Base-by-base conservation (phyloP, 768 basidiomycete genomes). In the Sporobolomyces pararoseus region DNA sequence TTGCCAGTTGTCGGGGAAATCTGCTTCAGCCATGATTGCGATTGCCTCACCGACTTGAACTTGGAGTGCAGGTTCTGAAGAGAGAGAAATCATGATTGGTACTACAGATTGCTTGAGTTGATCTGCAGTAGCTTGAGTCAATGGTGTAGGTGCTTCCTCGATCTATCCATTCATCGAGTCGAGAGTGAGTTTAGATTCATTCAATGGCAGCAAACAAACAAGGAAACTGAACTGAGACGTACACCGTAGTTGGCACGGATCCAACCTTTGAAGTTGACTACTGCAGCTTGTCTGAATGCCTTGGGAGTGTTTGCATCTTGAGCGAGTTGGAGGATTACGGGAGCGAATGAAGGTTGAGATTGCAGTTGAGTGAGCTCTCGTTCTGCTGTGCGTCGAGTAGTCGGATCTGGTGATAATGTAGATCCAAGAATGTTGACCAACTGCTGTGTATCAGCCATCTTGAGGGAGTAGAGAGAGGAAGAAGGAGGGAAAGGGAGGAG, bases 1-100 rank as follows among this genome's bases (percentile, higher is more conserved):
- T 23, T 85, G 83, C 96, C 96, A 99, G 74, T 85, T 85, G 21
- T 82, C 79, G 14, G 96, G 96, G 78, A 98, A 99, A 81, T 99
- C 96, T 31, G 87, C 83, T 73, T 88, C 86, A 19, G 96, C 94
- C 77, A 98, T 89, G 75, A 94, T 84, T 12, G 93, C 88, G 37
- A 98, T 88, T 14, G 92, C 86, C 80, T 99, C 94, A 21, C 92
- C 94, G 39, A 98, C 85, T 80, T 98, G 93, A 2, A 88, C 86
- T 67, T 82, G 81, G 32, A 82, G 72, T 31, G 76, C 75, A 5
- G 80, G 75, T 50, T 69, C 84, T 67, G 82, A 82, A 0, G 92
- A 90, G 39, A 97, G 83, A 27, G 86, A 79, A 69, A 98, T 86
- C 95, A 99, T 97, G 47, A 92, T 88, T 4, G 90, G 89, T 0